phyloP scores from a whole-genome alignment of 768 basidiomycete genomes.

The Filobasidium wieringae region DNA sequence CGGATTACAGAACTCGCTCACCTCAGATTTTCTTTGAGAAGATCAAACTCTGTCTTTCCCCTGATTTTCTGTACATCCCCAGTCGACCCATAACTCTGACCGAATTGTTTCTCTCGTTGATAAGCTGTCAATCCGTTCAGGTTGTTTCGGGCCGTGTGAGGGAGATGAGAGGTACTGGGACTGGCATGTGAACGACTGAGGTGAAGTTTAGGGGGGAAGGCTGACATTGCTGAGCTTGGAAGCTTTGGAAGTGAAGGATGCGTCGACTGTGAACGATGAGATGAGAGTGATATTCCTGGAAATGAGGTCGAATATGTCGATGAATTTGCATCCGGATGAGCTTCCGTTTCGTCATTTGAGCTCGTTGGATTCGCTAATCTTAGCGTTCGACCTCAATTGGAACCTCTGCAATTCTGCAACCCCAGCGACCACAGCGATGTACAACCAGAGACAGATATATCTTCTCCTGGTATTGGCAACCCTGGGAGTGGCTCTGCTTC shows the following conservation, averaged over 20 bases:
- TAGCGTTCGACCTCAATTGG: no score
- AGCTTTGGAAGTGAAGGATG: no score
- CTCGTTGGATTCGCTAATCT: no score
- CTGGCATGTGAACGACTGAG: not conserved
- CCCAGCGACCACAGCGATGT: no score
- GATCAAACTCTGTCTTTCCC: constrained; percentile 40
- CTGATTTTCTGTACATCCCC: not conserved
- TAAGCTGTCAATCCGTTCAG: constrained; percentile 1
- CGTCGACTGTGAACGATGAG: no score
- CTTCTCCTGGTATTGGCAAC: constrained; percentile 7
- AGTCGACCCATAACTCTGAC: not conserved
- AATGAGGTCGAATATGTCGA: no score
- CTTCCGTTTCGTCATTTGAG: no score
- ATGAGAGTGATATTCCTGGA: no score
- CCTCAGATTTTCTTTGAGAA: constrained; percentile 41
- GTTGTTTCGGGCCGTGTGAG: not conserved
- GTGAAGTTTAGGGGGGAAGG: not conserved
- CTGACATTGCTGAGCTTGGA: no score
- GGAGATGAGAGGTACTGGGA: not conserved
- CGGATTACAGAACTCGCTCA: constrained; percentile 12
- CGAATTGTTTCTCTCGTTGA: constrained; percentile 1
- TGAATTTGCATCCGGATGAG: no score
- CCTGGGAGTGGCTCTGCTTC: constrained; percentile 5
- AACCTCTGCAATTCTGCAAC: no score
- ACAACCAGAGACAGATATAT: not conserved